Base-by-base conservation (phyloP, 2,329 filamentous ascomycete species). In the Aspergillus transmontanensis region DNA sequence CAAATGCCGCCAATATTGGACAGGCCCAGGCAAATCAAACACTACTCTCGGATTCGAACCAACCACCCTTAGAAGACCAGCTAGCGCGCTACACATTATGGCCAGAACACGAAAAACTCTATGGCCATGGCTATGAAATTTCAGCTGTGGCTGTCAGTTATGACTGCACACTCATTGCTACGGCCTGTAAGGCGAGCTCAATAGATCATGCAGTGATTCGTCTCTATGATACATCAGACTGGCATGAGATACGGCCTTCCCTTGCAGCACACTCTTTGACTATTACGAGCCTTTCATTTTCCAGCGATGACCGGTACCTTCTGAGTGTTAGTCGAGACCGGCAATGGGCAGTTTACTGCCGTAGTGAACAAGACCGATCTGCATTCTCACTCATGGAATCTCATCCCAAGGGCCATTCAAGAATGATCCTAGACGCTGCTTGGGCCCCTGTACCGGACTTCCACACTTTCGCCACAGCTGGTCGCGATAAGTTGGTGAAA, bases 51-150 rank as follows among this genome's bases (percentile, higher is more conserved):
- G 85, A 89, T 50, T 83, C 90, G 58, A 79, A 87, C 48, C 88
- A 91, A 67, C 94, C 95, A 12, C 94, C 95, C 0, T 85, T 93
- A 41, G 95, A 99, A 78, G 95, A 98, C 76, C 90, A 92, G 60
- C 87, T 99, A 2, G 90, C 93, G 28, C 89, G 94, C 10, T 89
- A 96, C 76, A 96, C 95, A 0, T 87, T 99, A 36, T 99, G 94
- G 93, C 95, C 95, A 3, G 95, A 99, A 75, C 88, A 88, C 7
- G 95, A 99, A 78, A 99, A 99, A 81, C 86, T 99, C 1, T 99
- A 99, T 79, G 95, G 95, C 1, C 95, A 99, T 79, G 95, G 95
- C 34, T 97, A 97, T 79, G 95, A 99, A 78, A 94, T 99, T 57
- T 96, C 93, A 2, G 91, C 92, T 43, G 87, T 97, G 19, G 91